Percentiles rank a stretch among this genome's conserved stretches.
phyloP scores from a whole-genome alignment of 1,284 basidiomycete species.

The Ganoderma boninense region DNA sequence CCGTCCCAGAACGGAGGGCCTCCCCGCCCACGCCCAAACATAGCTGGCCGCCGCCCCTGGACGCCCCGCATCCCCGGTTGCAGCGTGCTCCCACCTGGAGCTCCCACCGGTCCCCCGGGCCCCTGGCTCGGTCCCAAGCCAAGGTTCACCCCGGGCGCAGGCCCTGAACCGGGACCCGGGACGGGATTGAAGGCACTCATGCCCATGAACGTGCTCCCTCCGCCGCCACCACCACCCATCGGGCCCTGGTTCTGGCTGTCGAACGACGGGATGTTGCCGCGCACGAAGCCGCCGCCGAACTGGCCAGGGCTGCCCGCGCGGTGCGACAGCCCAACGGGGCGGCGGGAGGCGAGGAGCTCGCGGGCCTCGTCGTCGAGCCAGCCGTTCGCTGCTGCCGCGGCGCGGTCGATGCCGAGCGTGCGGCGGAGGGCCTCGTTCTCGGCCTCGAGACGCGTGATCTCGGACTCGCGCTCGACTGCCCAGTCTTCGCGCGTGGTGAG shows the following conservation, averaged over 20 bases:
- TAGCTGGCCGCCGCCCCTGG: slow-evolving; percentile 41
- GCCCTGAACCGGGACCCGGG: slow-evolving; percentile 9
- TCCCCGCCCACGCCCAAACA: slow-evolving; percentile 44
- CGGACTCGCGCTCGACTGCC: slow-evolving; percentile 84
- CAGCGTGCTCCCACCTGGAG: slow-evolving; percentile 19
- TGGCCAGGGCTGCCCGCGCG: slow-evolving; percentile 26
- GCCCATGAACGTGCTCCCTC: slow-evolving; percentile 7
- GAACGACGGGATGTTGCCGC: slow-evolving; percentile 20
- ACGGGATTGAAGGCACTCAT: slow-evolving; percentile 23
- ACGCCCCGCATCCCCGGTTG: slow-evolving; percentile 41
- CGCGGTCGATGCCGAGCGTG: slow-evolving; percentile 75
- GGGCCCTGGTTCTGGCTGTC: slow-evolving; percentile 16
- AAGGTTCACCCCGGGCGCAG: slow-evolving; percentile 14
- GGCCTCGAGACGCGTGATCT: slow-evolving; percentile 79
- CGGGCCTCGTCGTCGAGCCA: slow-evolving; percentile 43
- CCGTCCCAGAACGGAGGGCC: slow-evolving; percentile 33
- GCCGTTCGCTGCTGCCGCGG: slow-evolving; percentile 58
- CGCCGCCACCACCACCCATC: background rate
- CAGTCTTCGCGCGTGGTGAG: slow-evolving; percentile 68
- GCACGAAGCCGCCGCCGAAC: slow-evolving; percentile 15
- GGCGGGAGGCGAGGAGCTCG: slow-evolving; percentile 36
- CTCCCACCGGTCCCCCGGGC: slow-evolving; percentile 5
- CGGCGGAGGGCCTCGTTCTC: slow-evolving; percentile 85
- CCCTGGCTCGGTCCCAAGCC: slow-evolving; percentile 13
- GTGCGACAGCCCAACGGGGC: slow-evolving; percentile 17